Evolutionary conservation across 1,284 basidiomycete species (phyloP), one percentile per base, ranked within the genome.

Genomic region (Hymenochaete sp.): DNA sequence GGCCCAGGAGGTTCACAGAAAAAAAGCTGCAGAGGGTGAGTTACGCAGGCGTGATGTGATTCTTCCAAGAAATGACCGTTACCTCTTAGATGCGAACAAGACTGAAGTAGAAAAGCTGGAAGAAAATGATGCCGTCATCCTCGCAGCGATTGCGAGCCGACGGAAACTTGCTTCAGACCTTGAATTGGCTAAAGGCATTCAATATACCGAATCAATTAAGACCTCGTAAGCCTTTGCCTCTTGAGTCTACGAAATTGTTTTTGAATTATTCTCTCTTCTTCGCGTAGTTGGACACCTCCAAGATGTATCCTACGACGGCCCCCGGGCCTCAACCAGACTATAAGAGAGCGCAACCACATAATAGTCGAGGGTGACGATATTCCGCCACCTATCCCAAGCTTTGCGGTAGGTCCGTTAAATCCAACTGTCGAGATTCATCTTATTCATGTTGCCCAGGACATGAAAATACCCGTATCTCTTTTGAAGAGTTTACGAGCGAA

Each of bases 361-460:
- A 68, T 96, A 16, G 80, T 87, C 14, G 91, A 97, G 55, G 95
- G 95, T 3, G 79, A 93, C 48, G 77, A 93, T 56, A 71, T 96
- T n/a, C 93, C 95, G 4, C 92, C 93, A 16, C 89, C 93, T 1
- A 96, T 98, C 45, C 82, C 91, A 51, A 79, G 88, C 55, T 98
- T 98, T 64, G 73, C 73, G 32, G 88, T 89, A 59, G 54, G 77
- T 61, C 19, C 14, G 18, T 21, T 26, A 16, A 9, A n/a, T 16
- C 28, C 14, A 32, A 4, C 36, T 19, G 7, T 21, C 19, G 38
- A 59, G 43, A 46, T 52, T 24, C 51, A 38, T 33, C 21, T n/a
- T 51, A 18, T 35, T 35, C 21, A 35, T 35, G 32, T 16, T 16
- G 8, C 13, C 13, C 52, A 91, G 82, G 96, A 98, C 62, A 99